Evolutionary conservation across 1,139 yeast species (phyloP).

Genomic region (Pichia sp.): DNA sequence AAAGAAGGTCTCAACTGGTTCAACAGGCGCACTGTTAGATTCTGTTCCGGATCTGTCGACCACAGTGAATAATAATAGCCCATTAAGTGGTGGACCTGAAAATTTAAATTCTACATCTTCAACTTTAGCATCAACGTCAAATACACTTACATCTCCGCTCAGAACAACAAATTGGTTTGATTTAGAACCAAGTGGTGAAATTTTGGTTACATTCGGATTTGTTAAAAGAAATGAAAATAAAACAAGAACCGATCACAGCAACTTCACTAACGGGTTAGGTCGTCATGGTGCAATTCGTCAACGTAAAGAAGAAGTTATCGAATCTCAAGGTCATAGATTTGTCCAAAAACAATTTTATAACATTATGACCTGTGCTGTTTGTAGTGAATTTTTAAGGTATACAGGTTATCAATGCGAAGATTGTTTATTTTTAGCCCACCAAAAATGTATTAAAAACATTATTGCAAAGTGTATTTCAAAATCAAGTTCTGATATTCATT

Average conservation of each 20-base stretch:
- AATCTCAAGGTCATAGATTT: conserved; percentile 95
- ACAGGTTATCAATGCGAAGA: conserved; percentile 97
- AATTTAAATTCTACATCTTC: conserved; percentile 33
- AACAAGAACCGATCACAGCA: conserved; percentile 30
- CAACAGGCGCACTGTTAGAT: neutral
- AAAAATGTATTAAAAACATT: conserved; percentile 87
- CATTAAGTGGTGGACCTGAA: neutral
- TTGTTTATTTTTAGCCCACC: conserved; percentile 89
- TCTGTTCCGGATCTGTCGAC: conserved; percentile 21
- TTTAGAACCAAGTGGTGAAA: conserved; percentile 91
- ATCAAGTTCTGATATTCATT: conserved; percentile 75
- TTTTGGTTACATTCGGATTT: conserved; percentile 69
- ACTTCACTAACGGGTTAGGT: conserved; percentile 65
- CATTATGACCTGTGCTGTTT: conserved; percentile 93
- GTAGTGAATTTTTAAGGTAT: conserved; percentile 91
- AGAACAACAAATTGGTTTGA: conserved; percentile 80
- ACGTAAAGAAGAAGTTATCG: conserved; percentile 89
- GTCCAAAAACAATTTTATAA: conserved; percentile 93
- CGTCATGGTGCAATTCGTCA: conserved; percentile 98
- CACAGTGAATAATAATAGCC: neutral
- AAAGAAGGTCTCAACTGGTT: neutral
- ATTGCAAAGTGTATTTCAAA: conserved; percentile 94
- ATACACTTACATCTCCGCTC: conserved; percentile 16
- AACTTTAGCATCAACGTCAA: conserved; percentile 19
- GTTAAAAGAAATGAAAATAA: conserved; percentile 50